Evolutionary conservation across 805 yeast genomes (phyloP).

Genomic region (Candida golubevii): DNA sequence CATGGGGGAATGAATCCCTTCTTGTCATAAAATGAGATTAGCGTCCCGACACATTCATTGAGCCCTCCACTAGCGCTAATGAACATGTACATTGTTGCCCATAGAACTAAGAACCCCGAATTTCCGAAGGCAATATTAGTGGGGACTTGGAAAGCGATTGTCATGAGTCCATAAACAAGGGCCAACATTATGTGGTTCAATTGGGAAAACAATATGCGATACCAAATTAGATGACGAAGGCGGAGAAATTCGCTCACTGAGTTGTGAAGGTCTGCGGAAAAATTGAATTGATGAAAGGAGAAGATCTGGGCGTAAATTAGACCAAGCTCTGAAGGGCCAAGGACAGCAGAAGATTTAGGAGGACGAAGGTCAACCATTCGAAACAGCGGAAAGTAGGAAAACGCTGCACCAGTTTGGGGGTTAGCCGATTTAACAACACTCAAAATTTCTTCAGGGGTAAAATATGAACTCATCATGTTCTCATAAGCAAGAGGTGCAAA

Average conservation of each 20-base stretch:
- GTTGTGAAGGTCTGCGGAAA: conserved; percentile 24
- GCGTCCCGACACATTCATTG: conserved; percentile 24
- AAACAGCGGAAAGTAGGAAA: conserved; percentile 22
- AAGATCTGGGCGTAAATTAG: conserved; percentile 30
- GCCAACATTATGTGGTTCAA: conserved; percentile 25
- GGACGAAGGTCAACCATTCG: conserved; percentile 21
- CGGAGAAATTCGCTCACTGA: conserved; percentile 19
- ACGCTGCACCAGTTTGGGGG: conserved; percentile 11
- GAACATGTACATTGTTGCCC: conserved; percentile 29
- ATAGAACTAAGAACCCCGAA: conserved; percentile 30
- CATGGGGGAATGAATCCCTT: conserved; percentile 24
- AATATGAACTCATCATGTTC: conserved; percentile 11
- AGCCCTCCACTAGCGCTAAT: conserved; percentile 26
- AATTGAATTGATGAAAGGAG: conserved; percentile 34
- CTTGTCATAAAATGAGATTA: conserved; percentile 19
- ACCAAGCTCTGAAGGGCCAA: conserved; percentile 34
- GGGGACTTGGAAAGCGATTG: conserved; percentile 31
- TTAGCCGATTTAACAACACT: conserved; percentile 12
- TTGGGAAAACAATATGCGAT: conserved; percentile 28
- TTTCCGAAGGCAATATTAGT: conserved; percentile 23
- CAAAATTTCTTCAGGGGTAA: conserved; percentile 15
- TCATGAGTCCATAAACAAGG: conserved; percentile 27
- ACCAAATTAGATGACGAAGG: conserved; percentile 24
- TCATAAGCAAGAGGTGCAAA: conserved; percentile 21
- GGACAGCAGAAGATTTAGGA: conserved; percentile 17